phyloP scores from a whole-genome alignment of 2,329 filamentous ascomycete genomes.

The Stemphylium vesicarium region DNA sequence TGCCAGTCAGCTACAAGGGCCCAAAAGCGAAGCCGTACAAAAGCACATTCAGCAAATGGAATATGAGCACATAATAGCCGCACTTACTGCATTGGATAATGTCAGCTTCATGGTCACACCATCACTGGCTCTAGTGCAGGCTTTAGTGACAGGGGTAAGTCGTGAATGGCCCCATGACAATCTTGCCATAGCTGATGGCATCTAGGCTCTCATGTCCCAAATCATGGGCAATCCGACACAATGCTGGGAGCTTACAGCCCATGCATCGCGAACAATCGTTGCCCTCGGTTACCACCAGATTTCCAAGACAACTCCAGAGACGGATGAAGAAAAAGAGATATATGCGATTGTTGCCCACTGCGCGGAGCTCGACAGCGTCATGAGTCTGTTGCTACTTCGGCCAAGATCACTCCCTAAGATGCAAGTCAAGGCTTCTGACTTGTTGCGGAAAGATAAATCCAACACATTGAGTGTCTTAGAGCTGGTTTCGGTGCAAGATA shows the following conservation, averaged over 20 bases:
- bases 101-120: slow-evolving; percentile 38
- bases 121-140: slow-evolving; percentile 38
- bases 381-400: slow-evolving; percentile 40
- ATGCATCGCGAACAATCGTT: slow-evolving; percentile 41
- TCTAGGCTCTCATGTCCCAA: slow-evolving; percentile 41
- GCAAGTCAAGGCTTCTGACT: slow-evolving; percentile 30
- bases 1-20: slow-evolving; percentile 29
- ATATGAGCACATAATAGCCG: slow-evolving; percentile 37
- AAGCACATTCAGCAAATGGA: slow-evolving; percentile 36
- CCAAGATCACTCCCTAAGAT: slow-evolving; percentile 38
- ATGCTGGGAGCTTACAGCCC: slow-evolving; percentile 41
- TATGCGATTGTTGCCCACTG: slow-evolving; percentile 39
- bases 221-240: slow-evolving; percentile 42
- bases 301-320: slow-evolving; percentile 18
- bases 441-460: slow-evolving; percentile 30
- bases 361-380: slow-evolving; percentile 40
- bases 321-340: slow-evolving; percentile 34
- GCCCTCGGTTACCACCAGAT: slow-evolving; percentile 42
- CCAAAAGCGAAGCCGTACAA: slow-evolving; percentile 31
- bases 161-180: background rate
- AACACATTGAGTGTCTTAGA: slow-evolving; percentile 38
- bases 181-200: background rate
- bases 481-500: slow-evolving; percentile 38
- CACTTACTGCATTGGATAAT: slow-evolving; percentile 37
- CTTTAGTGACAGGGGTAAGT: slow-evolving; percentile 40